Base-by-base conservation (phyloP, 495 filamentous ascomycete genomes). In the Talaromyces borbonicus region DNA sequence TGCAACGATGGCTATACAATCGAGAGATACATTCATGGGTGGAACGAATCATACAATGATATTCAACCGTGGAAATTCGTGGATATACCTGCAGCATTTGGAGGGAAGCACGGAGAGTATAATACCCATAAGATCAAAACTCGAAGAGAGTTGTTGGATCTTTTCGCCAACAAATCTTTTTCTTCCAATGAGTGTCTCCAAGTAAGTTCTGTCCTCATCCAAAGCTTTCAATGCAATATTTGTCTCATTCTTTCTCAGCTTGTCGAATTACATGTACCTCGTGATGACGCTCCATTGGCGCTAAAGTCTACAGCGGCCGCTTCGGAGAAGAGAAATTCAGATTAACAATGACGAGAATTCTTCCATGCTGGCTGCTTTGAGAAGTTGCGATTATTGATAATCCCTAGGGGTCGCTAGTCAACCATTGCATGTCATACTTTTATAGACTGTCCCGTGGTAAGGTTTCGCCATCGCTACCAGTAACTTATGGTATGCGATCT, bases 201-300 rank as follows among this genome's bases (percentile, higher is more conserved):
- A 57, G 71, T 72, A 53, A 55, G 66, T 55, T 9, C 5, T 25
- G 20, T 16, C 39, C 9, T 26, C 11, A 6, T 7, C 19, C 33
- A 18, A 7, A 24, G 24, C 27, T 15, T 8, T 3, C 7, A 42
- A 4, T 43, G 25, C n/a, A n/a, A 16, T 37, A 23, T 49, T 27
- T 55, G 59, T 57, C 68, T 22, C 54, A 58, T 19, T 62, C n/a
- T 52, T 29, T 36, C 72, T 41, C 62, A 90, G 67, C 74, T 95
- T 61, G 89, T 95, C 20, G 90, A 95, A 66, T 44, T 94, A 40
- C 87, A 87, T 57, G 90, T 94, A 78, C 80, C 80, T 14, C 82
- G 79, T 61, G 75, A 88, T 45, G 90, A 95, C 62, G 72, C 86
- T 19, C 89, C 88, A 0, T 59, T 70, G 37, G 80, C 74, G 15